phyloP scores from a whole-genome alignment of 768 basidiomycete genomes.

The Phaffia australis region DNA sequence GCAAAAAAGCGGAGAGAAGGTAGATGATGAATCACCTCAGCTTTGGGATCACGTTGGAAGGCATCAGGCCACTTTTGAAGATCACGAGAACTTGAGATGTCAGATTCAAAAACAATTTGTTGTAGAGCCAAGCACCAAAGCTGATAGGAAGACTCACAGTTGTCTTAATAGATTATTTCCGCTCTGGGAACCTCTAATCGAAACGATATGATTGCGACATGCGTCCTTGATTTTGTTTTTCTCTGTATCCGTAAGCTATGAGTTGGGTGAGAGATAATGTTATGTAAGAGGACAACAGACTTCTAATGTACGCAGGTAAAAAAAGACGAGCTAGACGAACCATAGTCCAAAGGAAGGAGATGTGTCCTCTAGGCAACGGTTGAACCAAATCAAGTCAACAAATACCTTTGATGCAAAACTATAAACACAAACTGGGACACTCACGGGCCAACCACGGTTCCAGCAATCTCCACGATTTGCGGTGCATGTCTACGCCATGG shows the following conservation, averaged over 20 bases:
- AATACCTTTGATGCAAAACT: neutral
- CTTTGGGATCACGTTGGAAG: conserved; percentile 20
- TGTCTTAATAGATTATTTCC: conserved; percentile 35
- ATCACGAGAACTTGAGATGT: no score
- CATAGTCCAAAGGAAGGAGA: conserved; percentile 26
- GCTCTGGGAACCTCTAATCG: conserved; percentile 34
- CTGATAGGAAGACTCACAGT: conserved; percentile 28
- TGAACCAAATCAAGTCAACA: conserved; percentile 27
- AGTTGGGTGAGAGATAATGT: neutral
- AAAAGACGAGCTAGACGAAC: conserved; percentile 5
- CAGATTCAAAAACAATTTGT: no score
- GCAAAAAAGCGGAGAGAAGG: neutral
- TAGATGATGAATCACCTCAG: conserved; percentile 8
- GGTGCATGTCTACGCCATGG: conserved; percentile 28
- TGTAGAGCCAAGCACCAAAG: neutral
- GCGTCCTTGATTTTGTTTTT: conserved; percentile 31
- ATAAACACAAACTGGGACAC: neutral
- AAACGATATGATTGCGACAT: conserved; percentile 32
- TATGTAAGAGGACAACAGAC: neutral
- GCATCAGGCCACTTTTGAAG: conserved; percentile 21
- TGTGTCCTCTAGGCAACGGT: conserved; percentile 6
- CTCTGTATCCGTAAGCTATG: conserved; percentile 30
- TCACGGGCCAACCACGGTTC: conserved; percentile 32
- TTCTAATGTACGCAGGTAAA: conserved; percentile 1
- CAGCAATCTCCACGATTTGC: conserved; percentile 34